Percentiles rank a stretch among this genome's conserved stretches.
phyloP scores from a whole-genome alignment of 2,329 filamentous ascomycete species.

The Fulvia fulva region DNA sequence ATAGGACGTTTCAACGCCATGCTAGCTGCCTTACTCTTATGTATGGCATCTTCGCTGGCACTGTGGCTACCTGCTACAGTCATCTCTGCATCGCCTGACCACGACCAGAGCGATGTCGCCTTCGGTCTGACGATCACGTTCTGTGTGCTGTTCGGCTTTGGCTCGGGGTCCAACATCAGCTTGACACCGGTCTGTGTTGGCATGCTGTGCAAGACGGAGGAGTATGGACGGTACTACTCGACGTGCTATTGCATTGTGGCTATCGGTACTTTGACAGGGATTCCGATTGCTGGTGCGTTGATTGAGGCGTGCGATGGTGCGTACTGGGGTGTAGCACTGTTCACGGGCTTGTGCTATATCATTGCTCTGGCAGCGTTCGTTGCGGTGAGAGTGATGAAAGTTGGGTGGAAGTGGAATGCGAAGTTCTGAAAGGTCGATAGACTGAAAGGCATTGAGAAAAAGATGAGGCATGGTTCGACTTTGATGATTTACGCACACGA shows the following conservation, averaged over 20 bases:
- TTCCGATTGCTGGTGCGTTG: conserved; percentile 32
- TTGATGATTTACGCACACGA: no score
- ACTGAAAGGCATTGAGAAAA: no score
- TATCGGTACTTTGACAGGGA: conserved; percentile 28
- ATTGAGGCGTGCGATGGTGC: conserved; percentile 24
- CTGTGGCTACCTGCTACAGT: conserved; percentile 67
- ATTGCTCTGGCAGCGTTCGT: conserved; percentile 23
- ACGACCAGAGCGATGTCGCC: conserved; percentile 18
- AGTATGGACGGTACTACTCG: conserved; percentile 40
- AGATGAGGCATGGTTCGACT: neutral
- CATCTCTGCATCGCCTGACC: conserved; percentile 28
- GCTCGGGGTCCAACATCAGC: conserved; percentile 36
- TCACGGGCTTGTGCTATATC: conserved; percentile 26
- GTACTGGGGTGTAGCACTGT: conserved; percentile 30
- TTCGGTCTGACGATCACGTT: conserved; percentile 28
- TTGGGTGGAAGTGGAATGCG: conserved; percentile 36
- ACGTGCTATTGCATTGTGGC: conserved; percentile 33
- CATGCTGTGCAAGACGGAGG: conserved; percentile 42
- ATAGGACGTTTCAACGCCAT: conserved; percentile 85
- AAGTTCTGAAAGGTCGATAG: conserved; percentile 22
- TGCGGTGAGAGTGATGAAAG: conserved; percentile 37
- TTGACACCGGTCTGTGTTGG: conserved; percentile 43
- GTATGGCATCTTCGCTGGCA: conserved; percentile 63
- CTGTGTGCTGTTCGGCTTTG: conserved; percentile 35
- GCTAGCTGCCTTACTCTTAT: conserved; percentile 63